Evolutionary conservation across 148 eudicot genomes (phyloP).

Genomic region (Fagopyrum tataricum): DNA sequence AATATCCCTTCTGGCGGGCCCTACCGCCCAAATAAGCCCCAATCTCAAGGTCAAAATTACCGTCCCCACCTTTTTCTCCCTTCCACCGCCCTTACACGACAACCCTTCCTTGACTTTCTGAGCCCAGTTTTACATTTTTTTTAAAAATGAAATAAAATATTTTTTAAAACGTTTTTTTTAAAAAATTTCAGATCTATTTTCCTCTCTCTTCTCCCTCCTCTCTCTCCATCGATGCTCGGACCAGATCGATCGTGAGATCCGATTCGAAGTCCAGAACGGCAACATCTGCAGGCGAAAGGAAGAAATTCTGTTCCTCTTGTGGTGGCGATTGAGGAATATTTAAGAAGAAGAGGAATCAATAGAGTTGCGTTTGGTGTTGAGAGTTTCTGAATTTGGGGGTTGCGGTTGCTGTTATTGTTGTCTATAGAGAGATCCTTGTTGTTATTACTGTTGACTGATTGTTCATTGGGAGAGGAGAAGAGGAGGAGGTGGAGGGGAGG

Average conservation of each 20-base stretch:
- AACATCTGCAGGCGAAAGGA: background rate
- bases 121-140: background rate
- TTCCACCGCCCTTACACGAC: conserved; percentile 6
- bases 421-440: background rate
- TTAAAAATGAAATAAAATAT: background rate
- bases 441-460: background rate
- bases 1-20: background rate
- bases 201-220: background rate
- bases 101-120: conserved; percentile 10
- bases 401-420: background rate
- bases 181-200: background rate
- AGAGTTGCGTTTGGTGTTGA: background rate
- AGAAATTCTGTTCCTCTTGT: background rate
- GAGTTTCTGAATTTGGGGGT: background rate
- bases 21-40: conserved; percentile 1
- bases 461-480: conserved; percentile 6
- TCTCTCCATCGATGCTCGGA: conserved; percentile 4
- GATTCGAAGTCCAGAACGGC: background rate
- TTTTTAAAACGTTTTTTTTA: background rate
- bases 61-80: conserved; percentile 11
- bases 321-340: background rate
- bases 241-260: conserved; percentile 12
- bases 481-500: conserved; percentile 5
- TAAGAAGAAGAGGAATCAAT: background rate
- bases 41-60: conserved; percentile 14